These are phyloP conservation scores for Amaranthus cruentus DNA, from an alignment of 148 eudicot genomes.

Conservation along the genomic window DNA sequence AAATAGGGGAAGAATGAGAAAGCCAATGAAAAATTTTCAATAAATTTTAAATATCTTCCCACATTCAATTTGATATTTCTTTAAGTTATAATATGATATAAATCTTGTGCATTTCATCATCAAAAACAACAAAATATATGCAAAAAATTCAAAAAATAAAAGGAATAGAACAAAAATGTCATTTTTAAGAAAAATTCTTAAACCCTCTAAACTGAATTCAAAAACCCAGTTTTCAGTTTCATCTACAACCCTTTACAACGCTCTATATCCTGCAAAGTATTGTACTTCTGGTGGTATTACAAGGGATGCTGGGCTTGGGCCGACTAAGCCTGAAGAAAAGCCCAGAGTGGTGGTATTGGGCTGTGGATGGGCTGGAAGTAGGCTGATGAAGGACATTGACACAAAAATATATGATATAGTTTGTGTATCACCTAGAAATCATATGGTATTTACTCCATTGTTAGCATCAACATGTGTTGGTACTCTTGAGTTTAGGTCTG, in stretches of 20 bases:
- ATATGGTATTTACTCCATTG: constrained; percentile 94
- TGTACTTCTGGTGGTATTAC: neutral
- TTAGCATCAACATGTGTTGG: constrained; percentile 95
- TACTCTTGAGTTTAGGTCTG: constrained; percentile 89
- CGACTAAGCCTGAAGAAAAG: constrained; percentile 68
- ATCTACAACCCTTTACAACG: constrained; percentile 19
- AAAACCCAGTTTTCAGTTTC: constrained; percentile 17
- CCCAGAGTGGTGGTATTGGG: constrained; percentile 90
- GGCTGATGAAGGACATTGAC: constrained; percentile 77
- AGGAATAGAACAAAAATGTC: constrained; percentile 29
- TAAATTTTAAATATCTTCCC: no score
- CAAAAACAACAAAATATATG: no score
- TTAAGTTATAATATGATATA: neutral
- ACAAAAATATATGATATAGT: constrained; percentile 69
- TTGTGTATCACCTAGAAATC: constrained; percentile 90
- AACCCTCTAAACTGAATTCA: constrained; percentile 27
- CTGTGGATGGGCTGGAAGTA: constrained; percentile 94
- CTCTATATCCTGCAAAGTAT: constrained; percentile 25
- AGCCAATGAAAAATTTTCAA: no score
- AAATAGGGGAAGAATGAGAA: no score
- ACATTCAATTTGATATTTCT: no score
- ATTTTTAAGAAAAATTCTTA: constrained; percentile 41
- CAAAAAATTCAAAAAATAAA: no score
- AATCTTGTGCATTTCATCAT: neutral
- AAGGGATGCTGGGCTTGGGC: constrained; percentile 44